Evolutionary conservation across 2,329 filamentous ascomycete species (phyloP).

Genomic region (Uncinocarpus reesii): DNA sequence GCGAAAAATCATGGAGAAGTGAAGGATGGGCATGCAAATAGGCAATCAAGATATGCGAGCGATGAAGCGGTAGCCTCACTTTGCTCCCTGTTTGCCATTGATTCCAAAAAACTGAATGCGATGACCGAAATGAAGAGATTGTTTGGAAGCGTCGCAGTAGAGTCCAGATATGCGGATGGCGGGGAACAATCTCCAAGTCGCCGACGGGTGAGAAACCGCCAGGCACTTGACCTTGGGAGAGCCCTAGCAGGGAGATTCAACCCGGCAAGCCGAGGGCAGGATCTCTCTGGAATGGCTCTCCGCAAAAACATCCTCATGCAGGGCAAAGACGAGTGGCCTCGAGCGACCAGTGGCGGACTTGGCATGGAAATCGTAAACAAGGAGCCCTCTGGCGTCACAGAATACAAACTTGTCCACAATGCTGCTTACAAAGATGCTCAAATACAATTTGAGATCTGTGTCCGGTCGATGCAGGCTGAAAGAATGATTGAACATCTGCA

Average conservation of each 20-base stretch:
- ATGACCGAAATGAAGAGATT: conserved; percentile 80
- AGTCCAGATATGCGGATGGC: conserved; percentile 46
- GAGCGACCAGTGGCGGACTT: conserved; percentile 66
- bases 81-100: conserved; percentile 49
- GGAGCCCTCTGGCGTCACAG: conserved; percentile 47
- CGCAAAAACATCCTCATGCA: conserved; percentile 76
- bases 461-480: conserved; percentile 77
- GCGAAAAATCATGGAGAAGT: conserved; percentile 27
- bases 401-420: conserved; percentile 73
- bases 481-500: conserved; percentile 66
- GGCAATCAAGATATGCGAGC: not conserved
- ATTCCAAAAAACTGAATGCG: conserved; percentile 67
- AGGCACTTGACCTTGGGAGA: conserved; percentile 43
- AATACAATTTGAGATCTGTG: conserved; percentile 62
- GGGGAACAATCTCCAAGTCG: conserved; percentile 36
- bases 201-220: conserved; percentile 46
- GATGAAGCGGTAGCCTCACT: conserved; percentile 27
- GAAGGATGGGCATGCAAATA: not conserved
- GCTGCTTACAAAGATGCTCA: conserved; percentile 64
- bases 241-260: conserved; percentile 46
- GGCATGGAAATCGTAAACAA: conserved; percentile 63
- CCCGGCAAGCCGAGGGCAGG: conserved; percentile 48
- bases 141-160: conserved; percentile 56
- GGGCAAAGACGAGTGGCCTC: conserved; percentile 79
- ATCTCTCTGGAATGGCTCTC: conserved; percentile 59